Base-by-base conservation (phyloP, 1,139 yeast genomes). In the Saccharomyces hybrid region DNA sequence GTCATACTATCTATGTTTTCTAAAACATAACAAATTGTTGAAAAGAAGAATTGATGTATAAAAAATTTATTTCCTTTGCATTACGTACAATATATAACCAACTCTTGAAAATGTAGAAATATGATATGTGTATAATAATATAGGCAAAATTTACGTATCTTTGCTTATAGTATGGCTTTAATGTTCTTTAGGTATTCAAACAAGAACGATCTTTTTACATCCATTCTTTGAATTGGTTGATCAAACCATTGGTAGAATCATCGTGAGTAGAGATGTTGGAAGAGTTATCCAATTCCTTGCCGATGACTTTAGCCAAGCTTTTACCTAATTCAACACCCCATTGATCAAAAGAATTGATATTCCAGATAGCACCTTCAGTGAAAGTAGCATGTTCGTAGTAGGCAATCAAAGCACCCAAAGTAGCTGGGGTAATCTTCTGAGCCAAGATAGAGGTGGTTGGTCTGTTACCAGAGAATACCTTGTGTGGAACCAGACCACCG, bases 321-420 rank as follows among this genome's bases (percentile, higher is more conserved):
- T 93, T 93, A 73, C 99, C 99, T 68, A 93, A 86, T 78, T 93
- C 99, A 68, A 93, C 99, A 75, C 99, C 99, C 97, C 98, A 93
- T 80, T 93, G 99, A 78, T 93, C 99, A 71, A 89, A 93, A 16
- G 98, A 91, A 83, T 93, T 93, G 78, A 93, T 91, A 82, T 95
- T 93, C 99, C 99, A 93, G 69, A 93, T 76, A 57, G 99, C 99
- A 75, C 99, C 99, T 77, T 93, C 99, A 58, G 91, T 91, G 76
- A 93, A 93, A 44, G 98, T 93, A 56, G 89, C 81, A 73, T 90
- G 97, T 78, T 93, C 99, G 78, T 93, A 93, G 82, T 93, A 93
- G 53, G 96, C 97, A 73, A 93, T 93, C 75, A 93, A 80, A 52
- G 98, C 83, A 75, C 99, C 99, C 65, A 93, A 81, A 54, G 97